Percentiles rank a stretch among this genome's conserved stretches.
phyloP scores from a whole-genome alignment of 139 green algal genomes.

The Chlamydomonas sphaeroides region DNA sequence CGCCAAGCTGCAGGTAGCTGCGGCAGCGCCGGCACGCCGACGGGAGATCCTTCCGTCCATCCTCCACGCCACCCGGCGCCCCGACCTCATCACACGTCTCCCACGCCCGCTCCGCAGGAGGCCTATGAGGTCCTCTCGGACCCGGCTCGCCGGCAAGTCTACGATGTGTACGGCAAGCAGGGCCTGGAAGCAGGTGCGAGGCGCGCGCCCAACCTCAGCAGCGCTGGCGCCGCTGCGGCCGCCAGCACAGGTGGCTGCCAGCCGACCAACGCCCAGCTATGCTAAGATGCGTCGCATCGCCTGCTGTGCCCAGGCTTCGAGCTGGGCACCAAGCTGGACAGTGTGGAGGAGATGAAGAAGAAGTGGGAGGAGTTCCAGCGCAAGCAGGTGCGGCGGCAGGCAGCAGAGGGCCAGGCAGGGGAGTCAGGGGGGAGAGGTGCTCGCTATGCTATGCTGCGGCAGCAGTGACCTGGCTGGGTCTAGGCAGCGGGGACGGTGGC shows the following conservation, averaged over 20 bases:
- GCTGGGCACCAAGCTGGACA: conserved; percentile 52
- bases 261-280: too few species aligned
- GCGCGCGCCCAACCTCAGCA: too few species aligned
- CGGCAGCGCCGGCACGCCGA: background rate
- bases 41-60: too few species aligned
- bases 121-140: conserved; percentile 63
- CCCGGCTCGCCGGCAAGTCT: conserved; percentile 49
- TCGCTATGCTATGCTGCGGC: too few species aligned
- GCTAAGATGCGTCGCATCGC: too few species aligned
- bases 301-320: conserved; percentile 57
- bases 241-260: too few species aligned
- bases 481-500: too few species aligned
- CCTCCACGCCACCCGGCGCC: too few species aligned
- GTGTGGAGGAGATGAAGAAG: conserved; percentile 47
- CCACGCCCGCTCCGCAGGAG: conserved; percentile 29
- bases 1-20: conserved; percentile 7
- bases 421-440: background rate
- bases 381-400: conserved; percentile 24
- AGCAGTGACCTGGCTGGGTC: too few species aligned
- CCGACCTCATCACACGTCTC: too few species aligned
- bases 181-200: conserved; percentile 41
- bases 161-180: conserved; percentile 64
- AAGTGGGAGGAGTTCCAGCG: conserved; percentile 63
- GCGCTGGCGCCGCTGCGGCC: too few species aligned
- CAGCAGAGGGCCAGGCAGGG: too few species aligned